Evolutionary conservation across 2,329 filamentous ascomycete species (phyloP), one percentile per base, ranked within the genome.

Genomic region (Alternaria consortialis): DNA sequence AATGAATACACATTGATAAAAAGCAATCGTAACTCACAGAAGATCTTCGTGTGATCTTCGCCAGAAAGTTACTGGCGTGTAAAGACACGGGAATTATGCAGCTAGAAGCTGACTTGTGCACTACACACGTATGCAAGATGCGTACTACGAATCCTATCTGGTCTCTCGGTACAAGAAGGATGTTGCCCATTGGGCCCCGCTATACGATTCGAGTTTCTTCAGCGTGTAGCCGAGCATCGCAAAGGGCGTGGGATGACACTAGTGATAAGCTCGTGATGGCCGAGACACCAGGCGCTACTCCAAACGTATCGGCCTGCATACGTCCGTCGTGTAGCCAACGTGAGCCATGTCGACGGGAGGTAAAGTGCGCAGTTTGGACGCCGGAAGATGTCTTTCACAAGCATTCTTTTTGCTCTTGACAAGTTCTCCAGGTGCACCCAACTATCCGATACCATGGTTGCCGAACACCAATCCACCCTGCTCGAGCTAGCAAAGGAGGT

Each of bases 401-500:
- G 27, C n/a, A 29, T 20, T 31, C 43, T 13, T 47, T 15, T 47
- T 32, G 2, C 43, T 47, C 8, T 34, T 36, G 27, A 29, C 9
- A 29, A 31, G 8, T 31, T 23, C 20, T 5, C 17, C 31, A 34
- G 42, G 17, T 36, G 3, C n/a, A 37, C 7, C 40, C 17, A 36
- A n/a, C 42, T 15, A n/a, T 29, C 15, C 3, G 4, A 13, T 37
- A 59, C 12, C 5, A 64, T 64, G 61, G 37, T 12, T 20, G 54
- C 61, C 36, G 53, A 60, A 56, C 32, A 59, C 7, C 43, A 54
- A 15, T 62, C 64, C n/a, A 58, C 53, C 13, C 63, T 67, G 17
- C 53, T 67, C 11, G 39, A 51, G 36, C 59, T 68, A 17, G 66
- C 64, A n/a, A 53, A 56, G 20, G 43, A 58, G 44, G 56, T 68